Conservation (phyloP, 2,329 filamentous ascomycete genomes). For the Penicillium sp. region DNA sequence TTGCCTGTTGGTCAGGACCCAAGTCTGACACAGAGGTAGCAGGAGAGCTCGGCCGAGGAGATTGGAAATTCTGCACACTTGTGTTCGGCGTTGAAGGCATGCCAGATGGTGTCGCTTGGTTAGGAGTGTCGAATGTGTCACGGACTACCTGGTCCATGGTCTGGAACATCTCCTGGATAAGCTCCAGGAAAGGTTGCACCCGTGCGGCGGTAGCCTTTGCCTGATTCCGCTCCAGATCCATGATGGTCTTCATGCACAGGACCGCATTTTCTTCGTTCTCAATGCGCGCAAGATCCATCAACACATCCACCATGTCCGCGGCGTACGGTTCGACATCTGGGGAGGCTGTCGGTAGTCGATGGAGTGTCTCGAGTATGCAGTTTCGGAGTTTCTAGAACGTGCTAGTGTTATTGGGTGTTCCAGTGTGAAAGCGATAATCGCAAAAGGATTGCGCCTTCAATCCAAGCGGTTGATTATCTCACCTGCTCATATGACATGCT, state of each 20-base stretch:
- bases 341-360: constrained; percentile 78
- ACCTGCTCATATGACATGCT: constrained; percentile 90
- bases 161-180: constrained; percentile 96
- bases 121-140: constrained; percentile 87
- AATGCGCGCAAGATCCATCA: constrained; percentile 84
- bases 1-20: constrained; percentile 80
- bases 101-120: constrained; percentile 59
- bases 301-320: constrained; percentile 83
- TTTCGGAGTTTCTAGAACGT: constrained; percentile 78
- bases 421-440: neutral
- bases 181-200: constrained; percentile 85
- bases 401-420: constrained; percentile 17
- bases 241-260: constrained; percentile 97
- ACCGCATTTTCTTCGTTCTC: constrained; percentile 99
- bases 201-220: constrained; percentile 78
- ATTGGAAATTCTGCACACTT: constrained; percentile 73
- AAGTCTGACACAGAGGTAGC: constrained; percentile 81
- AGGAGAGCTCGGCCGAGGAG: constrained; percentile 87
- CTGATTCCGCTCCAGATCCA: constrained; percentile 94
- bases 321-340: constrained; percentile 88
- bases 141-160: constrained; percentile 93
- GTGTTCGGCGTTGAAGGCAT: constrained; percentile 60
- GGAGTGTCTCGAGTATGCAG: constrained; percentile 91
- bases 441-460: constrained; percentile 4
- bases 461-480: constrained; percentile 37